Base-by-base conservation (phyloP, 192 early-diverging fungal species). In the Coemansia sp. region DNA sequence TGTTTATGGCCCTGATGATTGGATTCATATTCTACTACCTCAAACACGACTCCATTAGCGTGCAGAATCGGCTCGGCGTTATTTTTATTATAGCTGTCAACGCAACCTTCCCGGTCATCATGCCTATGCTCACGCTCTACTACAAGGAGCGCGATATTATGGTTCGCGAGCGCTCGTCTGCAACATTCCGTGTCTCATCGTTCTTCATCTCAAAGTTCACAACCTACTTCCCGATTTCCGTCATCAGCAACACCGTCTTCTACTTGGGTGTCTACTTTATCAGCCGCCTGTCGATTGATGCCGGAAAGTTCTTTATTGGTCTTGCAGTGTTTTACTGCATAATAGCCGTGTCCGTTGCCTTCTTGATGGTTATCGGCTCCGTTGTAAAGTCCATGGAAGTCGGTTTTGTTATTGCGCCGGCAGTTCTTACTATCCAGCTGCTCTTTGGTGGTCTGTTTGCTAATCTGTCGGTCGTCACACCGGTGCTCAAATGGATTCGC, bases 121-220 rank as follows among this genome's bases (percentile, higher is more conserved):
- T 88, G 84, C 88, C 88, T 8, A 67, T 75, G 63, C 73, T 83
- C 8, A 65, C 66, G 1, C 48, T 80, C 32, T 84, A 79, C 73
- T 76, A 74, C 41, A 54, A 73, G 47, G 77, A 88, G 64, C 81
- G 82, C 15, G 72, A 69, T 54, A 87, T 87, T 49, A 83, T 90
- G 77, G 61, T 83, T 16, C 84, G 89, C 3, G 91, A 92, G 80
- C 83, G 90, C 3, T 86, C 88, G 13, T 72, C 82, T 39, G 87
- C 88, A 2, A 82, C 86, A 26, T 92, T 88, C 84, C 80, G 91
- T 18, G 68, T 87, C 42, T 82, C 84, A 4, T 78, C 88, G 18
- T 89, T 83, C 61, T 91, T 83, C 61, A 45, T 89, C 36, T 87
- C 89, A 41, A 90, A 90, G 71, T 66, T 87, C 62, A 73, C 89